These are phyloP conservation scores for Erodium trifolium DNA, from an alignment of 441 rosid genomes.

Conservation along the genomic window DNA sequence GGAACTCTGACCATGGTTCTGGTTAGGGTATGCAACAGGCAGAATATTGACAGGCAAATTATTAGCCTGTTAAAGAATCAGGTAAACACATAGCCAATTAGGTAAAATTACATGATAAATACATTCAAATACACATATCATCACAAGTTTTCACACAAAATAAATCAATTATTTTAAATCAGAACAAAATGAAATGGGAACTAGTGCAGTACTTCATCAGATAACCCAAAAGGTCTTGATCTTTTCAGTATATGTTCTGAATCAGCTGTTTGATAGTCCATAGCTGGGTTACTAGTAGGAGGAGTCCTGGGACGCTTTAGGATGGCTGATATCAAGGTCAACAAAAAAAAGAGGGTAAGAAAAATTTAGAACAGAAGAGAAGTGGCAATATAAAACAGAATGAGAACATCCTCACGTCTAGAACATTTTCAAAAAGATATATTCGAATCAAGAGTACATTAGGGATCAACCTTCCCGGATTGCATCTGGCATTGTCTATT, in stretches of 20 bases:
- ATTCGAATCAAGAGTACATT: background rate
- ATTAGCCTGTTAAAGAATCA: slow-evolving; percentile 38
- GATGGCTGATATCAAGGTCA: slow-evolving; percentile 35
- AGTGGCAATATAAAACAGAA: background rate
- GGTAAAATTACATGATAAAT: slow-evolving; percentile 1
- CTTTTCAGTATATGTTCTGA: slow-evolving; percentile 66
- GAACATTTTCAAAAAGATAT: background rate
- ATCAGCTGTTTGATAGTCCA: slow-evolving; percentile 75
- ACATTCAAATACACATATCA: background rate
- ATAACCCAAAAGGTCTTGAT: slow-evolving; percentile 52
- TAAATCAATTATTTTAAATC: background rate
- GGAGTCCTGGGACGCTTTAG: slow-evolving; percentile 66
- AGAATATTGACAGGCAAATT: slow-evolving; percentile 59
- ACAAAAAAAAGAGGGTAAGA: background rate
- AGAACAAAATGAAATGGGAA: slow-evolving; percentile 3
- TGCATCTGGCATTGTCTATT: slow-evolving; percentile 1
- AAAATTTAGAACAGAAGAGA: slow-evolving; percentile 9
- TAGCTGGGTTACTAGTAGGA: slow-evolving; percentile 43
- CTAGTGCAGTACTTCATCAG: slow-evolving; percentile 46
- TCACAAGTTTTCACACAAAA: background rate
- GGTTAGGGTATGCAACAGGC: slow-evolving; percentile 51
- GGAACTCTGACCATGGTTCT: slow-evolving; percentile 66
- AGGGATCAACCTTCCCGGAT: slow-evolving; percentile 1
- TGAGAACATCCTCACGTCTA: background rate
- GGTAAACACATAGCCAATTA: slow-evolving; percentile 9